These are phyloP conservation scores for Daldinia grandis DNA, from an alignment of 495 filamentous ascomycete genomes.

Conservation along the genomic window DNA sequence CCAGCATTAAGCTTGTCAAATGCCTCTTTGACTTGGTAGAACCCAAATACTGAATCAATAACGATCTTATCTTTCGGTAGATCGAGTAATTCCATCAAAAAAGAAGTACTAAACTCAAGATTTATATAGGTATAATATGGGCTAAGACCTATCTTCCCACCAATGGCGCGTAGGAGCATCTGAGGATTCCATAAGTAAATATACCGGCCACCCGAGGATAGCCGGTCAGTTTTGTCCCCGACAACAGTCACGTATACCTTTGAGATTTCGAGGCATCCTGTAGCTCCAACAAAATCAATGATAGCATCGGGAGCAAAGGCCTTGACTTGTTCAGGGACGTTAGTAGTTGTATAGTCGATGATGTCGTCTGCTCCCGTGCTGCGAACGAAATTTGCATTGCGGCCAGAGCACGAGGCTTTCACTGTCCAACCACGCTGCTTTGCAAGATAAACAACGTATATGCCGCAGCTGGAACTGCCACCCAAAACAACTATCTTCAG, in stretches of 20 bases:
- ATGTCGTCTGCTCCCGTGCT: not conserved
- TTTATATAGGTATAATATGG: not conserved
- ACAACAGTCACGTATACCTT: not conserved
- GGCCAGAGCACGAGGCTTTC: not conserved
- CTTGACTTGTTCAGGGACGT: not conserved
- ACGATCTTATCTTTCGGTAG: not conserved
- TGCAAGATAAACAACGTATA: not conserved
- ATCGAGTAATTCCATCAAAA: not conserved
- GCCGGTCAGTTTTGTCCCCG: not conserved
- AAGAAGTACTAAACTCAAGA: not conserved
- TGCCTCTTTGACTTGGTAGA: not conserved
- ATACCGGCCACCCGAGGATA: not conserved
- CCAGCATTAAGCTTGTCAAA: not conserved
- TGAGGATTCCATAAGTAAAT: not conserved
- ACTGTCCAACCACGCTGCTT: not conserved
- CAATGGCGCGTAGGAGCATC: not conserved
- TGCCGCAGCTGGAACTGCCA: not conserved
- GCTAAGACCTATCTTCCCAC: not conserved
- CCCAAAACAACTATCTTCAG: not conserved
- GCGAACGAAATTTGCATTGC: not conserved
- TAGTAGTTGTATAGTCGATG: not conserved
- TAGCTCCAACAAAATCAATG: not conserved
- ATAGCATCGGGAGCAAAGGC: not conserved
- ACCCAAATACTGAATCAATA: not conserved
- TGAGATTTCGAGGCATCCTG: not conserved